Conservation (phyloP, 2,329 filamentous ascomycete genomes). For the Curvularia spicifera region DNA sequence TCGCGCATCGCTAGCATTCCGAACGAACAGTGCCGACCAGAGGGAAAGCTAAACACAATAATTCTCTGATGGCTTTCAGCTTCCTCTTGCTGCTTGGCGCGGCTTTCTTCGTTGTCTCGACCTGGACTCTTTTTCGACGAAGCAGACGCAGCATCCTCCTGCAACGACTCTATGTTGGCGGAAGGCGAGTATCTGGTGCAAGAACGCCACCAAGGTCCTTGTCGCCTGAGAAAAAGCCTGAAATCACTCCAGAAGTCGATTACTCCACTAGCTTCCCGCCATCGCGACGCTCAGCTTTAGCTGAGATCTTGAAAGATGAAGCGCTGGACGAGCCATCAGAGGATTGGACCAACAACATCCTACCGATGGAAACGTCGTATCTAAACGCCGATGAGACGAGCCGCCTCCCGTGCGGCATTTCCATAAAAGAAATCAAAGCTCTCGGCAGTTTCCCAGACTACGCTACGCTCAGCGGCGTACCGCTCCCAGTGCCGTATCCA, state of each 20-base stretch:
- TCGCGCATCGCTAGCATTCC: not conserved
- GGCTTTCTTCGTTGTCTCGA: constrained; percentile 39
- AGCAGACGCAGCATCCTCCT: constrained; percentile 52
- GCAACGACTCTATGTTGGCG: constrained; percentile 48
- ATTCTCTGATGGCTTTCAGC: constrained; percentile 28
- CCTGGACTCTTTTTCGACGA: constrained; percentile 39
- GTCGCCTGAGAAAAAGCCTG: constrained; percentile 55
- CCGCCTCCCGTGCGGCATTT: constrained; percentile 73
- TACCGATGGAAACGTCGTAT: constrained; percentile 38
- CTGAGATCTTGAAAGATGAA: constrained; percentile 37
- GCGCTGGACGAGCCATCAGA: constrained; percentile 29
- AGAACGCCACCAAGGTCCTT: constrained; percentile 61
- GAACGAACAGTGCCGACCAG: not conserved
- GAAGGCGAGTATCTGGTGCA: constrained; percentile 55
- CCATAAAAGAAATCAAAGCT: constrained; percentile 69
- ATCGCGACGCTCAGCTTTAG: constrained; percentile 56
- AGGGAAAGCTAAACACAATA: not conserved
- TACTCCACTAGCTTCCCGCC: constrained; percentile 62
- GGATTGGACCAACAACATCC: constrained; percentile 31
- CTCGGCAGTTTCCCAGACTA: constrained; percentile 84
- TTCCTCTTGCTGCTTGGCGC: constrained; percentile 39
- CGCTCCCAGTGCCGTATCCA: constrained; percentile 67
- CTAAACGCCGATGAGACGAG: constrained; percentile 37
- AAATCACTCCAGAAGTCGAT: constrained; percentile 35
- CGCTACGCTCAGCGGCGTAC: constrained; percentile 74